phyloP scores from a whole-genome alignment of 495 filamentous ascomycete genomes.

The Xylaria scruposa region DNA sequence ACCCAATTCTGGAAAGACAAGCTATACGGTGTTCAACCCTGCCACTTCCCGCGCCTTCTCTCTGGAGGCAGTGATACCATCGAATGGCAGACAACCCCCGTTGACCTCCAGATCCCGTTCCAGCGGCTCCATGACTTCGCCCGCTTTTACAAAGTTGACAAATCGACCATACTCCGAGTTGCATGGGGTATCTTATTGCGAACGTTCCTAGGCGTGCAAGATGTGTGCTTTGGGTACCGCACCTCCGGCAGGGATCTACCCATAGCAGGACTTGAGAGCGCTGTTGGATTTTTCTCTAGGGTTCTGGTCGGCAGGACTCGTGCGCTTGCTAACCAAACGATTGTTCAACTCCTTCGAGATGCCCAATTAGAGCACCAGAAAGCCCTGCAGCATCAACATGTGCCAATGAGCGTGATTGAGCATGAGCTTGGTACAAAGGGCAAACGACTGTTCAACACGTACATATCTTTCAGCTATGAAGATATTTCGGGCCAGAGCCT shows the following conservation, averaged over 20 bases:
- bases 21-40: slow-evolving; percentile 43
- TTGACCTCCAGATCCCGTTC: slow-evolving; percentile 47
- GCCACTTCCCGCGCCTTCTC: slow-evolving; percentile 48
- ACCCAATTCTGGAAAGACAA: slow-evolving; percentile 52
- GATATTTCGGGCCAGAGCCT: slow-evolving; percentile 26
- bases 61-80: slow-evolving; percentile 29
- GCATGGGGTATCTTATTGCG: slow-evolving; percentile 54
- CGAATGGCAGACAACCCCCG: slow-evolving; percentile 42
- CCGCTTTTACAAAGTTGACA: slow-evolving; percentile 39
- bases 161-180: slow-evolving; percentile 50
- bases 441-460: slow-evolving; percentile 53
- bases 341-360: slow-evolving; percentile 42
- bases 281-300: slow-evolving; percentile 54
- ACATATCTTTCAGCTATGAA: slow-evolving; percentile 53
- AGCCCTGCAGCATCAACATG: slow-evolving; percentile 50
- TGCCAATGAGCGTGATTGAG: slow-evolving; percentile 50
- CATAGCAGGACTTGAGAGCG: slow-evolving; percentile 43
- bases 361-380: slow-evolving; percentile 44
- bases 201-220: slow-evolving; percentile 48
- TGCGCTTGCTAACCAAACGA: slow-evolving; percentile 38
- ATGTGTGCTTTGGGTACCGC: slow-evolving; percentile 53
- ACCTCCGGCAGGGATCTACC: slow-evolving; percentile 50
- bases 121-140: slow-evolving; percentile 47
- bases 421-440: slow-evolving; percentile 52
- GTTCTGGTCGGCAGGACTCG: slow-evolving; percentile 46